Conservation (phyloP, 441 rosid species). For the Populus tomentosa region DNA sequence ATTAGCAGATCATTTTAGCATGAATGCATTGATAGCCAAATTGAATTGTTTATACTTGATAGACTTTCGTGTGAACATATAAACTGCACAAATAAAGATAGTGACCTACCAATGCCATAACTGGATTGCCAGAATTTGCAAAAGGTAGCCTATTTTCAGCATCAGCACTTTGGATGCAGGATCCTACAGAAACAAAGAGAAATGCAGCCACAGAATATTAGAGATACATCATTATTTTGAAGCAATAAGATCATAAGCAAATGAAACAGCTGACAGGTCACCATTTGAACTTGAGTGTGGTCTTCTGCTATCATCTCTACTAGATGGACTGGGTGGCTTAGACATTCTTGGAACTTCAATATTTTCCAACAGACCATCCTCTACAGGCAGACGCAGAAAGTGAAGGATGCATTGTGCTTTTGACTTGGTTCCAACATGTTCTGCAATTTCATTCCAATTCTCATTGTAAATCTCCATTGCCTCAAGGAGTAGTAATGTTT, state of each 20-base stretch:
- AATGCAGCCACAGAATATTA: constrained; percentile 7
- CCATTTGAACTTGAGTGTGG: constrained; percentile 49
- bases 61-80: constrained; percentile 3
- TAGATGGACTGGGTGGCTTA: constrained; percentile 34
- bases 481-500: constrained; percentile 82
- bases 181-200: constrained; percentile 34
- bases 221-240: constrained; percentile 1
- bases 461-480: constrained; percentile 80
- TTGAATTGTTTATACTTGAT: not conserved
- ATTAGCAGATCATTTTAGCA: no score
- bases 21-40: not conserved
- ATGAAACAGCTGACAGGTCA: constrained; percentile 35
- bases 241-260: constrained; percentile 12
- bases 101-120: constrained; percentile 78
- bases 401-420: constrained; percentile 96
- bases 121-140: constrained; percentile 78
- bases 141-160: constrained; percentile 71
- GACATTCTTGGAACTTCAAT: constrained; percentile 62
- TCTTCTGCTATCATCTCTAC: constrained; percentile 47
- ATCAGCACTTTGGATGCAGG: constrained; percentile 44
- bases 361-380: constrained; percentile 74
- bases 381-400: constrained; percentile 80
- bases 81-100: not conserved
- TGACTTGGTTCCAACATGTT: constrained; percentile 83
- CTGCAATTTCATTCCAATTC: constrained; percentile 88